Conservation (phyloP, 495 filamentous ascomycete species). For the Staphylotrichum longicolle region DNA sequence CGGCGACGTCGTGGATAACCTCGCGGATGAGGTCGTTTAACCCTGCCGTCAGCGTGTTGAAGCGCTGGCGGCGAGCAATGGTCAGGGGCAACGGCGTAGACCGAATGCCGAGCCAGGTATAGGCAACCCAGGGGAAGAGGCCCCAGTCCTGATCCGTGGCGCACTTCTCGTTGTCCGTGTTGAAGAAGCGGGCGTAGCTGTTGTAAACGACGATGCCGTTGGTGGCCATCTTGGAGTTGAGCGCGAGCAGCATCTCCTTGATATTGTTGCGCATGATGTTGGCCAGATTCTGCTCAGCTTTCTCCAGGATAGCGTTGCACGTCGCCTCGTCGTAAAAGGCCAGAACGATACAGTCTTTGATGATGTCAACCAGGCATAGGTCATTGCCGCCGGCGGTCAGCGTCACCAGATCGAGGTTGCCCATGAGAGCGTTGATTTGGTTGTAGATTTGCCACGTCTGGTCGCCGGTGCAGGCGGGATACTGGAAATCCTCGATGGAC, state of each 20-base stretch:
- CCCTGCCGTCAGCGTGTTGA: not conserved
- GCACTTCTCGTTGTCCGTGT: slow-evolving; percentile 9
- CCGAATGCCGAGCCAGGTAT: slow-evolving; percentile 3
- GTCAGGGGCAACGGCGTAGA: slow-evolving; percentile 8
- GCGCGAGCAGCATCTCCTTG: not conserved
- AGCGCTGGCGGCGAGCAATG: slow-evolving; percentile 3
- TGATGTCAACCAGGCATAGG: slow-evolving; percentile 1
- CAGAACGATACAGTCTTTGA: slow-evolving; percentile 9
- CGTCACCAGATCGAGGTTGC: slow-evolving; percentile 5
- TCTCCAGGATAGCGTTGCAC: not conserved
- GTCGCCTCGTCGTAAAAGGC: slow-evolving; percentile 3
- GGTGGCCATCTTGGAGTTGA: not conserved
- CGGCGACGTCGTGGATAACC: slow-evolving; percentile 1
- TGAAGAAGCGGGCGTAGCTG: slow-evolving; percentile 12
- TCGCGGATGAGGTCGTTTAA: not conserved
- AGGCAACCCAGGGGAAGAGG: not conserved
- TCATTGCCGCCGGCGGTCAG: slow-evolving; percentile 1
- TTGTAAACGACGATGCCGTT: slow-evolving; percentile 7
- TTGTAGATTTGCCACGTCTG: not conserved
- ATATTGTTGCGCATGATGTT: slow-evolving; percentile 6
- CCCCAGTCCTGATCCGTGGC: slow-evolving; percentile 3
- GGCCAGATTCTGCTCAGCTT: slow-evolving; percentile 1
- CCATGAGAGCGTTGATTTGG: not conserved
- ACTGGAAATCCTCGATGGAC: slow-evolving; percentile 6
- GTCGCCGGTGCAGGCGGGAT: not conserved